Evolutionary conservation across 208 protist species (phyloP).

Genomic region (Acanthamoeba royreba): DNA sequence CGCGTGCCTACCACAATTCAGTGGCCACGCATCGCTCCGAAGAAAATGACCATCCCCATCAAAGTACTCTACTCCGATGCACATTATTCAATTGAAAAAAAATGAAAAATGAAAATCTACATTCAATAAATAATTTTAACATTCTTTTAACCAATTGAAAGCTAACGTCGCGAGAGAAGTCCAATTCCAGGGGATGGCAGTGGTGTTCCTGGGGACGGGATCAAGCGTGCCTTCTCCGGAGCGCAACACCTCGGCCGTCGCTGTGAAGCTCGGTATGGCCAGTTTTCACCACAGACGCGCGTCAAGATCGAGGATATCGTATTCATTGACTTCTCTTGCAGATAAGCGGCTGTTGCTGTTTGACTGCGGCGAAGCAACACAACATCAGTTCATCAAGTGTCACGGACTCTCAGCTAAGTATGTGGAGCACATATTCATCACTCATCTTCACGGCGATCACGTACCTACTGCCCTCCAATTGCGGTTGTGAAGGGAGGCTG

Average conservation of each 20-base stretch:
- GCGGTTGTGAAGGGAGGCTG: background rate
- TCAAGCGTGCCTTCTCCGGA: background rate
- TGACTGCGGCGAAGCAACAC: constrained; percentile 31
- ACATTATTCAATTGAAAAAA: no score
- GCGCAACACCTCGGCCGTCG: background rate
- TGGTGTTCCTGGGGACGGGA: background rate
- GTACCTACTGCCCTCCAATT: background rate
- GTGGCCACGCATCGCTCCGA: no score
- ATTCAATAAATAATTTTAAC: no score
- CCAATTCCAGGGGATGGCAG: background rate
- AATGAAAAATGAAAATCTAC: no score
- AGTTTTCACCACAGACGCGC: background rate
- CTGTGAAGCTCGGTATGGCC: background rate
- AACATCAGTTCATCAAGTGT: background rate
- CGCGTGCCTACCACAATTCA: no score
- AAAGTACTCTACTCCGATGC: no score
- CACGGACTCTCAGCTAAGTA: background rate
- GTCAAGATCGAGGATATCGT: background rate
- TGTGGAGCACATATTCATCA: constrained; percentile 17
- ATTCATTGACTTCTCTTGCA: no score
- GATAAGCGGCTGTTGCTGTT: background rate
- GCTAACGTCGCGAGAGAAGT: no score
- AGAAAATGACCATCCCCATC: no score
- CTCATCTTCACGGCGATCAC: constrained; percentile 35
- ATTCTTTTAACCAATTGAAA: no score